Evolutionary conservation across 176 grass and related monocot genomes (phyloP).

Genomic region (Rhynchospora breviuscula): DNA sequence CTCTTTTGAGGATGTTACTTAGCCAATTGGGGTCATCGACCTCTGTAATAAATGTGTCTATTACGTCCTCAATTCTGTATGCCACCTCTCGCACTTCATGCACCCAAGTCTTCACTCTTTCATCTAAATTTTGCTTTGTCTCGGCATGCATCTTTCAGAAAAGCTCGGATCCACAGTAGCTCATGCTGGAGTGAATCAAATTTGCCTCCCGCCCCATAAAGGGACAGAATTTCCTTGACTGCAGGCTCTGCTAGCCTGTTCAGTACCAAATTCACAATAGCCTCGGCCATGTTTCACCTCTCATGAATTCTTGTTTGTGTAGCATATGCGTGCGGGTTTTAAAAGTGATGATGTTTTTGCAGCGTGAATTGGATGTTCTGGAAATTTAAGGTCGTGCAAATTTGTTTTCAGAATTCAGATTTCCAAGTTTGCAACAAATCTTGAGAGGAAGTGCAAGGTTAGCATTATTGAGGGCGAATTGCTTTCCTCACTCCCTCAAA

Average conservation of each 20-base stretch:
- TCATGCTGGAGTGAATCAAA: neutral
- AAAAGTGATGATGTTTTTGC: too few species aligned
- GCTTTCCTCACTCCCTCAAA: too few species aligned
- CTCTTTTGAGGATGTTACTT: neutral
- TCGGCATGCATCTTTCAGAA: neutral
- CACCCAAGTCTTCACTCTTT: neutral
- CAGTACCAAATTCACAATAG: neutral
- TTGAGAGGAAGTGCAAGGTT: too few species aligned
- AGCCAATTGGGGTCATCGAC: neutral
- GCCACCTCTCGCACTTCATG: neutral
- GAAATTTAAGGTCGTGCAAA: too few species aligned
- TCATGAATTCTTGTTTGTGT: too few species aligned
- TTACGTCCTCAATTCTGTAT: neutral
- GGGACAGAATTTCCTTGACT: neutral
- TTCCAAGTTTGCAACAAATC: too few species aligned
- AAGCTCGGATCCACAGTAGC: neutral
- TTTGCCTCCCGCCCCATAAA: neutral
- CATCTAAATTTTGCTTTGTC: neutral
- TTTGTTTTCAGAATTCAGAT: too few species aligned
- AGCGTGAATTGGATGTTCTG: too few species aligned
- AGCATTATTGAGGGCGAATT: too few species aligned
- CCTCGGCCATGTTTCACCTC: neutral
- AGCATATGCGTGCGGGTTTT: too few species aligned
- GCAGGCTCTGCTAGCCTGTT: neutral
- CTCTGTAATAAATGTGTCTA: neutral